Conservation (phyloP, 2,329 filamentous ascomycete species). For the Metarhizium robertsii region DNA sequence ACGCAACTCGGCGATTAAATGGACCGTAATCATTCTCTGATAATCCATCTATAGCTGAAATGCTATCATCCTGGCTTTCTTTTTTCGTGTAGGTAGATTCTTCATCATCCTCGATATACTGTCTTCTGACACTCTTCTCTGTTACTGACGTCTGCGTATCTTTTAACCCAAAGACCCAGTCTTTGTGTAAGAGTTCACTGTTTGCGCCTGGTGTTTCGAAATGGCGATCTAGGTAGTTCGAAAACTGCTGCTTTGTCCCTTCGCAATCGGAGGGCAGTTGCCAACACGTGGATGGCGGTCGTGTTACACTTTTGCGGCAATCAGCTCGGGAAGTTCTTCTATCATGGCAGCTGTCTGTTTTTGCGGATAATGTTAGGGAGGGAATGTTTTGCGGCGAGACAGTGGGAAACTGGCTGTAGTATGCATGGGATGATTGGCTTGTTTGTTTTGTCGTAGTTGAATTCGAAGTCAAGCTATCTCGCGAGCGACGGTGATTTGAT, state of each 20-base stretch:
- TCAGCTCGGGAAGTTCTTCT: slow-evolving; percentile 32
- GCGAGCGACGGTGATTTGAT: background rate
- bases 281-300: slow-evolving; percentile 34
- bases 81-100: background rate
- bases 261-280: background rate
- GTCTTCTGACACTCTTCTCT: background rate
- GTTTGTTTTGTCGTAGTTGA: background rate
- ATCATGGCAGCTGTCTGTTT: background rate
- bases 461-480: background rate
- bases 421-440: background rate
- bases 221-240: slow-evolving; percentile 2
- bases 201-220: background rate
- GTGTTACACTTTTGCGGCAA: slow-evolving; percentile 37
- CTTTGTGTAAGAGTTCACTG: background rate
- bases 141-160: background rate
- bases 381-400: background rate
- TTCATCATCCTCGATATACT: background rate
- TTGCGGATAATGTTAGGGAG: background rate
- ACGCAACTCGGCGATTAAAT: background rate
- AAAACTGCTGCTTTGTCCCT: slow-evolving; percentile 3
- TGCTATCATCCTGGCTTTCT: background rate
- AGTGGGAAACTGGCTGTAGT: background rate
- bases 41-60: background rate
- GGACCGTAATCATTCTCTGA: background rate
- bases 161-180: background rate